Percentiles rank a stretch among this genome's conserved stretches.
phyloP scores from a whole-genome alignment of 768 basidiomycete genomes.

The Lentinula edodes region DNA sequence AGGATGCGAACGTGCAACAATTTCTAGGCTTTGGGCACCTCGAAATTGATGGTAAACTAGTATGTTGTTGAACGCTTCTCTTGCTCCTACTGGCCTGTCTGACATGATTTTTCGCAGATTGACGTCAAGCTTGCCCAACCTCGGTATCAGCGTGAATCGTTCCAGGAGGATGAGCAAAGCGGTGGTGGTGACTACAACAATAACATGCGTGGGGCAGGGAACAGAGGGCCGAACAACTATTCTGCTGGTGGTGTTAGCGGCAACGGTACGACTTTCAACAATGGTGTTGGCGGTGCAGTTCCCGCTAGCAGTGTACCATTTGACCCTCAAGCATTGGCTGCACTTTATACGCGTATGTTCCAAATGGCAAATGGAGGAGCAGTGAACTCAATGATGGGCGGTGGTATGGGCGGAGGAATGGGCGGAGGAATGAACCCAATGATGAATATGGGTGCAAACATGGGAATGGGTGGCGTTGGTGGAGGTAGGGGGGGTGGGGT shows the following conservation, averaged over 20 bases:
- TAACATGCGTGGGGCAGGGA: neutral
- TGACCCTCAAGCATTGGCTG: conserved; percentile 88
- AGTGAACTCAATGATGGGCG: conserved; percentile 52
- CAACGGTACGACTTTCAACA: conserved; percentile 28
- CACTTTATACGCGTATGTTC: conserved; percentile 95
- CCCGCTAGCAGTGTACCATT: conserved; percentile 50
- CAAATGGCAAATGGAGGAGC: conserved; percentile 58
- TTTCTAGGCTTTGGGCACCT: conserved; percentile 86
- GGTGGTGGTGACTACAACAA: conserved; percentile 22
- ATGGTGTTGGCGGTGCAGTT: conserved; percentile 16
- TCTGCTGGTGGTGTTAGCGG: conserved; percentile 16
- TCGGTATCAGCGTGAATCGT: conserved; percentile 69
- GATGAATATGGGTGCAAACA: neutral
- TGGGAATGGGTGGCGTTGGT: neutral
- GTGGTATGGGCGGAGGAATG: neutral
- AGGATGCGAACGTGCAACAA: conserved; percentile 84
- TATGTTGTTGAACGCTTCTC: conserved; percentile 30
- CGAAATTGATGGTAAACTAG: conserved; percentile 92
- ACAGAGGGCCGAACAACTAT: conserved; percentile 11
- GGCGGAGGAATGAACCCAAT: neutral
- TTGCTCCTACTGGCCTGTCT: neutral
- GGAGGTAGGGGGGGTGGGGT: neutral
- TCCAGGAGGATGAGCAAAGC: conserved; percentile 53
- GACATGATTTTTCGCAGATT: conserved; percentile 47
- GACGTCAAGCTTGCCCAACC: conserved; percentile 97